A percentile compares a stretch with the other conserved stretches of the same genome.
These are phyloP conservation scores for Wickerhamomyces pijperi DNA, from an alignment of 805 yeast genomes.

Conservation along the genomic window DNA sequence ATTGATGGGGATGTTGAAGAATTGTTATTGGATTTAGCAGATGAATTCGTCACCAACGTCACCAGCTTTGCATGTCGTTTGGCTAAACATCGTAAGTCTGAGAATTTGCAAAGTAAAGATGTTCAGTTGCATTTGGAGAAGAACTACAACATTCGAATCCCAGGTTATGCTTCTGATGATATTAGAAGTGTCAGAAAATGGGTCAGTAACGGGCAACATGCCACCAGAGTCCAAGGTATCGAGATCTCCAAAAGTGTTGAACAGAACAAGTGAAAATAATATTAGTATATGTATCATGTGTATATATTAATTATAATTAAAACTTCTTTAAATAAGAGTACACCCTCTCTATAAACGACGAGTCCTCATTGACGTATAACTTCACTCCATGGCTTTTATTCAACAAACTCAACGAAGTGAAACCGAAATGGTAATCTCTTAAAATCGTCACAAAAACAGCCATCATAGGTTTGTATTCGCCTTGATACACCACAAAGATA, in stretches of 20 bases:
- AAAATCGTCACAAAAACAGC: conserved; percentile 30
- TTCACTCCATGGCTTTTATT: conserved; percentile 1
- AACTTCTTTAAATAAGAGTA: conserved; percentile 14
- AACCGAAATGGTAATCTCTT: conserved; percentile 42
- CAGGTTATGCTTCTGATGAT: conserved; percentile 90
- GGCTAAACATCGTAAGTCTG: conserved; percentile 90
- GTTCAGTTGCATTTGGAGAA: conserved; percentile 84
- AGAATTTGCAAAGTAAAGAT: conserved; percentile 78
- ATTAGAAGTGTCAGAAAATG: conserved; percentile 68
- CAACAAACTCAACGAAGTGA: conserved; percentile 22
- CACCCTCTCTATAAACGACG: conserved; percentile 12
- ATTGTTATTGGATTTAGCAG: conserved; percentile 81
- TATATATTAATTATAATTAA: too few species aligned
- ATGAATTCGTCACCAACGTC: conserved; percentile 85
- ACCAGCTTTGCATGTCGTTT: conserved; percentile 89
- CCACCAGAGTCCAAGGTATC: conserved; percentile 55
- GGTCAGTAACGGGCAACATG: conserved; percentile 52
- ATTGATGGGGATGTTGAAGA: conserved; percentile 97
- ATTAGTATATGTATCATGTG: not conserved
- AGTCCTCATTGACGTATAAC: conserved; percentile 8
- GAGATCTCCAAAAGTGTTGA: conserved; percentile 50
- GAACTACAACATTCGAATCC: conserved; percentile 91
- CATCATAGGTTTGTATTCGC: conserved; percentile 25
- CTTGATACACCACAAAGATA: conserved; percentile 7
- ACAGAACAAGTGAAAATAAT: conserved; percentile 19